phyloP scores from a whole-genome alignment of 805 yeast species.

The Lipomyces yamanashiensis region DNA sequence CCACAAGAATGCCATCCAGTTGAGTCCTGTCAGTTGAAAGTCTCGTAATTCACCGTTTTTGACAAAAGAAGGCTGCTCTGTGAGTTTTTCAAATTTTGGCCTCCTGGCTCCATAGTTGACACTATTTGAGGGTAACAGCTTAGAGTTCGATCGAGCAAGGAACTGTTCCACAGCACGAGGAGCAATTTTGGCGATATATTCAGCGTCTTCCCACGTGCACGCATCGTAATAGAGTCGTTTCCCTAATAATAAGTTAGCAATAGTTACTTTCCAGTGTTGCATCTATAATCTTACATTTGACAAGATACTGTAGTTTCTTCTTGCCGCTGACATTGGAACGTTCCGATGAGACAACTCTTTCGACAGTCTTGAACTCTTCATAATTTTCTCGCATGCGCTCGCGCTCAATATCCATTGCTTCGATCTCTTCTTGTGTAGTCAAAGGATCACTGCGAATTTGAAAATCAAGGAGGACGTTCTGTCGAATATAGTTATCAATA shows the following conservation, averaged over 20 bases:
- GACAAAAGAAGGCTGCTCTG: constrained; percentile 84
- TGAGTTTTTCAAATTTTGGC: constrained; percentile 87
- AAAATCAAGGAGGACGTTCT: constrained; percentile 70
- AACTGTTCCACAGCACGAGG: constrained; percentile 83
- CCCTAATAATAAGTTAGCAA: constrained; percentile 45
- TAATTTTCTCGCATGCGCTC: constrained; percentile 84
- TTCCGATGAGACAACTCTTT: constrained; percentile 85
- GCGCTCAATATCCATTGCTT: constrained; percentile 87
- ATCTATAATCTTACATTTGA: constrained; percentile 61
- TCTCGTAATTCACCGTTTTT: constrained; percentile 92
- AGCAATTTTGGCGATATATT: constrained; percentile 78
- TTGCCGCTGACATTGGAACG: constrained; percentile 53
- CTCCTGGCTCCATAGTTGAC: constrained; percentile 74
- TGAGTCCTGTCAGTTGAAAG: constrained; percentile 95
- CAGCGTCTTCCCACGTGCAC: constrained; percentile 96
- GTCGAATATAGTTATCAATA: constrained; percentile 87
- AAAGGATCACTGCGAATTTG: constrained; percentile 77
- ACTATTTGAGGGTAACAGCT: constrained; percentile 79
- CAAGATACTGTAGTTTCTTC: constrained; percentile 67
- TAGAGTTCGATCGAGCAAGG: constrained; percentile 79
- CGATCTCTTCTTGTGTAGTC: constrained; percentile 89
- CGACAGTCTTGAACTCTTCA: constrained; percentile 82
- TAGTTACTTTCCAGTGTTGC: neutral
- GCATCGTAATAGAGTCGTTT: constrained; percentile 89
- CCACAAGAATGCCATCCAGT: constrained; percentile 99